Base-by-base conservation (phyloP, 495 filamentous ascomycete species). In the Penicillium simplicissimum region DNA sequence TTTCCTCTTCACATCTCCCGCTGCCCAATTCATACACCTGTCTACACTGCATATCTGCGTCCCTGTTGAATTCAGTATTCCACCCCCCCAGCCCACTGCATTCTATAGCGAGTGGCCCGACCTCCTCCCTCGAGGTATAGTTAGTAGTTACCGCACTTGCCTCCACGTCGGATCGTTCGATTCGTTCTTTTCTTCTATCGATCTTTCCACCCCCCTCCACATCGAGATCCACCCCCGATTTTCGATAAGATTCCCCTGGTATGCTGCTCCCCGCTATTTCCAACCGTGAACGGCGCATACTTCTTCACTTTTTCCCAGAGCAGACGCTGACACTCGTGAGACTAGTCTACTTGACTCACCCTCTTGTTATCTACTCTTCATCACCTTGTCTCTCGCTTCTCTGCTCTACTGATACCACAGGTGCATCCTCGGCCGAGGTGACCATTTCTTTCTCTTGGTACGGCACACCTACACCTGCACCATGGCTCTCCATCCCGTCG, bases 401-500 rank as follows among this genome's bases (percentile, higher is more conserved):
- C 52, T 54, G 56, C 38, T 53, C 54, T 68, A 70, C 75, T 76
- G 70, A 76, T 70, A 67, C 36, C 33, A 66, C 60, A 65, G 63
- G 42, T 45, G 48, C 58, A 53, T 33, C 47, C 45, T 35, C 31
- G 28, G 37, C 53, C 59, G 61, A 59, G 64, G 55, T 60, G 45
- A 57, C 54, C 58, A 36, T 57, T 19, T 56, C 48, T 51, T 8
- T 6, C 34, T 55, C 21, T 34, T 23, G 45, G 21, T 48, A 35
- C 28, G 28, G 28, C 43, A 62, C 51, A 31, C 63, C 15, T 17
- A 62, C 51, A 31, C 63, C 15, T 17, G 15, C 21, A 65, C 48
- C 61, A 81, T 79, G 78, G 65, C 76, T 58, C 66, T 68, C 21
- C 68, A 73, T 69, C 64, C 69, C 69, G 66, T 36, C 51, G 71